phyloP scores from a whole-genome alignment of 2,329 filamentous ascomycete species.

The Phaeosphaeriaceae sp. region DNA sequence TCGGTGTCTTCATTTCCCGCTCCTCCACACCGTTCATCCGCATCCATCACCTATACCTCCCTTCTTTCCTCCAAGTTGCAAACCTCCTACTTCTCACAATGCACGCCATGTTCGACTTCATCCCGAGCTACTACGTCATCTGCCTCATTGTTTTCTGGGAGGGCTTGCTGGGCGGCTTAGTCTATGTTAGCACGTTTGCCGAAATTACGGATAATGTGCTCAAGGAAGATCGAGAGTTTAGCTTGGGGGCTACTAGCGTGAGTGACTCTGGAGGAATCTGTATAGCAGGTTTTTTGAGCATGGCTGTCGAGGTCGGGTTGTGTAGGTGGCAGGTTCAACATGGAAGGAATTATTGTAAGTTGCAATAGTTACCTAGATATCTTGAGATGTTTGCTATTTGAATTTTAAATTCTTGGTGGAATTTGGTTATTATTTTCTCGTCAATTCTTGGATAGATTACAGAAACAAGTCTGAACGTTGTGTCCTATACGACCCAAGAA shows the following conservation, averaged over 20 bases:
- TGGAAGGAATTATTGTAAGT: constrained; percentile 67
- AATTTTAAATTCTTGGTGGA: background rate
- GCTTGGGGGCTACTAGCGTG: constrained; percentile 85
- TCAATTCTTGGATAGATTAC: no score
- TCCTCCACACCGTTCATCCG: constrained; percentile 88
- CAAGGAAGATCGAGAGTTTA: constrained; percentile 84
- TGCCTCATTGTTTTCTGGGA: constrained; percentile 93
- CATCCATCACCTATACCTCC: constrained; percentile 79
- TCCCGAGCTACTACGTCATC: constrained; percentile 85
- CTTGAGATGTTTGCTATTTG: no score
- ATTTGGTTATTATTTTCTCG: no score
- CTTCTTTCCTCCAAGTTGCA: constrained; percentile 78
- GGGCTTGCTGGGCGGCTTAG: constrained; percentile 84
- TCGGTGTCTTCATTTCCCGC: constrained; percentile 92
- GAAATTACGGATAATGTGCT: constrained; percentile 87
- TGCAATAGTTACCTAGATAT: constrained; percentile 27
- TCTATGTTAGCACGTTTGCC: constrained; percentile 90
- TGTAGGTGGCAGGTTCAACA: constrained; percentile 85
- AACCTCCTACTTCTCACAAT: constrained; percentile 77
- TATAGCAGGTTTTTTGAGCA: constrained; percentile 82
- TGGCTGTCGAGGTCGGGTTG: constrained; percentile 79
- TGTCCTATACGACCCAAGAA: no score
- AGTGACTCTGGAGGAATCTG: constrained; percentile 93
- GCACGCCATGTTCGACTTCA: constrained; percentile 80
- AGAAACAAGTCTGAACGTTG: no score